Conservation (phyloP, 2,329 filamentous ascomycete genomes). For the Fusarium beomiforme region DNA sequence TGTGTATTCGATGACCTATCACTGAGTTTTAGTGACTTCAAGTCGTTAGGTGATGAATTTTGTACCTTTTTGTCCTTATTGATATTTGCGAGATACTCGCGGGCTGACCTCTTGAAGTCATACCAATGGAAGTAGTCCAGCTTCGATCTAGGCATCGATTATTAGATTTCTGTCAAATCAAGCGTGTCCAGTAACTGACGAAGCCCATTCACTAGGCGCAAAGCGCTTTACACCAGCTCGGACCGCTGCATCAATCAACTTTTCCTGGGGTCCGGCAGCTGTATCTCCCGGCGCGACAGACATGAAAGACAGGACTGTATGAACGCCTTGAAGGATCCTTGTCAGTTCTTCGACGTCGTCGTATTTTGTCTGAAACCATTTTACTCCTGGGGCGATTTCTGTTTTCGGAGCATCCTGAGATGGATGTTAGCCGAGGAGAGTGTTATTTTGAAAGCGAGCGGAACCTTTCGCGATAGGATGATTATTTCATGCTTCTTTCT, state of each 20-base stretch:
- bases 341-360: slow-evolving; percentile 45
- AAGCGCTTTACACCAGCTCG: slow-evolving; percentile 68
- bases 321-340: slow-evolving; percentile 54
- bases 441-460: background rate
- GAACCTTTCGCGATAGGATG: slow-evolving; percentile 59
- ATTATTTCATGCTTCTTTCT: slow-evolving; percentile 62
- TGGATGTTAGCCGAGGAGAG: background rate
- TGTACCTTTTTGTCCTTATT: slow-evolving; percentile 58
- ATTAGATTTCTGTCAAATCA: background rate
- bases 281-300: slow-evolving; percentile 44
- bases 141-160: background rate
- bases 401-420: slow-evolving; percentile 12
- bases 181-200: slow-evolving; percentile 43
- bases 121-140: slow-evolving; percentile 31
- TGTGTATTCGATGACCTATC: slow-evolving; percentile 63
- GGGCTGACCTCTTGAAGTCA: slow-evolving; percentile 56
- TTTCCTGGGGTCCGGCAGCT: slow-evolving; percentile 41
- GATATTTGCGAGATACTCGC: slow-evolving; percentile 60
- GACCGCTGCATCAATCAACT: slow-evolving; percentile 66
- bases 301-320: slow-evolving; percentile 65
- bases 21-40: accelerated
- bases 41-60: accelerated
- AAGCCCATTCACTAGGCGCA: slow-evolving; percentile 67
- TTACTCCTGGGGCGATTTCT: slow-evolving; percentile 5
- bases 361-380: slow-evolving; percentile 47